Conservation (phyloP, 1,284 basidiomycete species). For the Fistulina hepatica region DNA sequence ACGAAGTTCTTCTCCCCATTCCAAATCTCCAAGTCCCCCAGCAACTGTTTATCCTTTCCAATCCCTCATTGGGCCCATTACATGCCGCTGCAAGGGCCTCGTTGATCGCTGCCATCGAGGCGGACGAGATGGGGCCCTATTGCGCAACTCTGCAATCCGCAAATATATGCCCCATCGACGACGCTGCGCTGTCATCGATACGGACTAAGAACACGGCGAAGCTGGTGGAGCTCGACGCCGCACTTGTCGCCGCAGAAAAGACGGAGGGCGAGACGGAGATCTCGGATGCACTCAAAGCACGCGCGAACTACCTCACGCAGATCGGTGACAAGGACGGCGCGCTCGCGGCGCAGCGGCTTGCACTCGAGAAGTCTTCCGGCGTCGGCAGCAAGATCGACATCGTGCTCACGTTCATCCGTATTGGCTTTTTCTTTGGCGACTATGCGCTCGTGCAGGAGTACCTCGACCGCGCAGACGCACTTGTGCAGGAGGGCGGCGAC, state of each 20-base stretch:
- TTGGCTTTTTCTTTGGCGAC: conserved; percentile 89
- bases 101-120: conserved; percentile 69
- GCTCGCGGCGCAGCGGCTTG: conserved; percentile 60
- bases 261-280: conserved; percentile 93
- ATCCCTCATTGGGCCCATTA: conserved; percentile 45
- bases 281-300: conserved; percentile 75
- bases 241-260: conserved; percentile 80
- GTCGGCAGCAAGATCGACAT: conserved; percentile 92
- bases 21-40: conserved; percentile 79
- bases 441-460: conserved; percentile 63
- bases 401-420: conserved; percentile 77
- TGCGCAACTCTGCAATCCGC: conserved; percentile 24
- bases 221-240: conserved; percentile 68
- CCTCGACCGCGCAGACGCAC: conserved; percentile 76
- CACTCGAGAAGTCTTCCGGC: conserved; percentile 88
- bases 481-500: conserved; percentile 94
- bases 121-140: conserved; percentile 56
- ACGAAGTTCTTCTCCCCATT: conserved; percentile 75
- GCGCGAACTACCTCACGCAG: conserved; percentile 77
- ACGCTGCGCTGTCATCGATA: conserved; percentile 54
- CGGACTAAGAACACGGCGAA: conserved; percentile 70
- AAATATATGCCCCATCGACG: conserved; percentile 34
- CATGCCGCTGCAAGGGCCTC: conserved; percentile 58
- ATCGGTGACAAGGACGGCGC: conserved; percentile 72
- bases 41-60: conserved; percentile 64